A percentile compares a stretch with the other conserved stretches of the same genome.
Conservation (phyloP, 2,329 filamentous ascomycete species). For the Neocatenulostroma microsporum region DNA sequence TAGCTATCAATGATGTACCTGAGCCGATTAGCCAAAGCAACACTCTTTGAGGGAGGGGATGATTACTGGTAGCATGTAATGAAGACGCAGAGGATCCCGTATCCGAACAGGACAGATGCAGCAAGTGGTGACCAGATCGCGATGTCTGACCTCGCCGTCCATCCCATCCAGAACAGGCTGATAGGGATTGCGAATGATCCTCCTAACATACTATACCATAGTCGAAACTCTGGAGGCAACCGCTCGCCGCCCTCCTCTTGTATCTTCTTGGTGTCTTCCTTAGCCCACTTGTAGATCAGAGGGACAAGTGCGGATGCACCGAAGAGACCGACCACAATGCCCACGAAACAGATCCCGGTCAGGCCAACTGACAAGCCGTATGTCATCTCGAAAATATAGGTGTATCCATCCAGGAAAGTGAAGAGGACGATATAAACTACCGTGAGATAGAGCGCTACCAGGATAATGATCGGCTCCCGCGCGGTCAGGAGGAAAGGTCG, state of each 20-base stretch:
- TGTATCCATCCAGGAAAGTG: slow-evolving; percentile 44
- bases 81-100: slow-evolving; percentile 44
- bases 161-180: slow-evolving; percentile 52
- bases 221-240: slow-evolving; percentile 46
- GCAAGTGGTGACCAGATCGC: slow-evolving; percentile 46
- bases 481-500: slow-evolving; percentile 38
- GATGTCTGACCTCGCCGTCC: slow-evolving; percentile 40
- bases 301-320: slow-evolving; percentile 35
- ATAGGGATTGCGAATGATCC: slow-evolving; percentile 43
- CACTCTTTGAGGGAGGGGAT: neutral
- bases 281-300: slow-evolving; percentile 39
- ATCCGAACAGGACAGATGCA: slow-evolving; percentile 47
- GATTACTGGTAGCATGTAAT: slow-evolving; percentile 41
- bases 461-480: slow-evolving; percentile 42
- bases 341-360: slow-evolving; percentile 42
- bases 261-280: slow-evolving; percentile 36
- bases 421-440: slow-evolving; percentile 42
- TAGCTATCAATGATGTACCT: slow-evolving; percentile 52
- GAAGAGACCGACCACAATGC: slow-evolving; percentile 38
- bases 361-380: slow-evolving; percentile 41
- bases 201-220: slow-evolving; percentile 45
- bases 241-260: slow-evolving; percentile 30
- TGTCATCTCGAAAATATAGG: slow-evolving; percentile 45
- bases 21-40: neutral
- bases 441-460: slow-evolving; percentile 41